Base-by-base conservation (phyloP, 768 basidiomycete genomes). In the Cytidiella melzeri region DNA sequence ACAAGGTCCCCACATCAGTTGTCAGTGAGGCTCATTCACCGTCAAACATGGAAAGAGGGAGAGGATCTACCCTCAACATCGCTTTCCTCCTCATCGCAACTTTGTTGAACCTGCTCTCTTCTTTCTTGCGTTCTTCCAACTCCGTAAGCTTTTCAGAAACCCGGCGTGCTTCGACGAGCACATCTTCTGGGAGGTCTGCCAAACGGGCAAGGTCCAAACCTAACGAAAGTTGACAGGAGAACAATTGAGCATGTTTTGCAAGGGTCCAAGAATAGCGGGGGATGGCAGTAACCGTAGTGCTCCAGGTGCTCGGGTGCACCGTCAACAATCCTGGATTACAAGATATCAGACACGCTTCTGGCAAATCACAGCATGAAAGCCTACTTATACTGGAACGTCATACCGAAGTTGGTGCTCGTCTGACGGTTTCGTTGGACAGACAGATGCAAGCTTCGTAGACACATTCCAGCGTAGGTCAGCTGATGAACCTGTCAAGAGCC, bases 201-300 rank as follows among this genome's bases (percentile, higher is more conserved):
- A 95, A 75, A 41, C 80, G 79, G 11, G 94, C 93, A 23, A 97
- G 77, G 57, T 96, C 88, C 10, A 99, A 71, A 2, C 95, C 94
- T 94, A 54, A 15, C 34, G 3, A n/a, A 6, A 20, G n/a, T n/a
- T n/a, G n/a, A n/a, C n/a, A n/a, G n/a, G n/a, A 49, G 13, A 47
- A 23, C 20, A 49, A 48, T 18, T 42, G 30, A 45, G 12, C 15
- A 40, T 23, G 12, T 43, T n/a, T n/a, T 18, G 20, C 34, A 40
- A 19, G 10, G 7, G 42, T 9, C 15, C n/a, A 30, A 18, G 20
- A 24, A 19, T 12, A 15, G 15, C 38, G 24, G 1, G 30, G 13
- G 42, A 36, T n/a, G 38, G 24, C 50, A 30, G 45, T 47, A 45
- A 88, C 90, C 90, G 58, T 92, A 92, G 62, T 91, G 86, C n/a